Percentiles rank a stretch among this genome's conserved stretches.
Conservation (phyloP, 345 rosid species). For the Cochlearia excelsa region DNA sequence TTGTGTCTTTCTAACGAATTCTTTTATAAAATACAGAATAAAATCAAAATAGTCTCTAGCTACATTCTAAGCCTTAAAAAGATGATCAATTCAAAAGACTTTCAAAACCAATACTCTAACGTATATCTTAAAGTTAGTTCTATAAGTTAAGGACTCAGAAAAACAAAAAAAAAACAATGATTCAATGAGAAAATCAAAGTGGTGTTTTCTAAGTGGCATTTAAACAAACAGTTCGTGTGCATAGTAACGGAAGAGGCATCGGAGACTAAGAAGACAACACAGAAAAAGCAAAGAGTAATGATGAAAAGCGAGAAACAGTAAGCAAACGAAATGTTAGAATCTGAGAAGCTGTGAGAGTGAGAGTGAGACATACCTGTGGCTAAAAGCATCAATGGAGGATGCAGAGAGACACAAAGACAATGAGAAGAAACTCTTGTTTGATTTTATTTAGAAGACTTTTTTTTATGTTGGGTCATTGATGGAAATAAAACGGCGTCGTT, state of each 20-base stretch:
- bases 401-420: conserved; percentile 12
- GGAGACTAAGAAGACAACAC: not conserved
- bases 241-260: conserved; percentile 4
- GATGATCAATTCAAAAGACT: not conserved
- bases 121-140: too few species aligned
- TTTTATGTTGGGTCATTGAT: too few species aligned
- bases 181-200: not conserved
- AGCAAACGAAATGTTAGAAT: not conserved
- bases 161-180: not conserved
- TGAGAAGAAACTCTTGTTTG: not conserved
- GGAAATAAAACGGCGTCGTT: too few species aligned
- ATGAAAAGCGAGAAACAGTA: not conserved
- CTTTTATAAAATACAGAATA: not conserved
- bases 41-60: not conserved
- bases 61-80: conserved; percentile 6
- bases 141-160: not conserved
- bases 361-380: conserved; percentile 14
- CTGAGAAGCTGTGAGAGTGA: not conserved
- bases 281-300: not conserved
- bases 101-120: not conserved
- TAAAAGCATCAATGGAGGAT: conserved; percentile 22
- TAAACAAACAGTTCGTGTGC: conserved; percentile 28
- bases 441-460: too few species aligned
- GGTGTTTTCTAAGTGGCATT: conserved; percentile 15
- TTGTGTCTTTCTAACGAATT: conserved; percentile 10